Percentiles rank a stretch among this genome's conserved stretches.
phyloP scores from a whole-genome alignment of 768 basidiomycete species.

The Leccinellum luteum region DNA sequence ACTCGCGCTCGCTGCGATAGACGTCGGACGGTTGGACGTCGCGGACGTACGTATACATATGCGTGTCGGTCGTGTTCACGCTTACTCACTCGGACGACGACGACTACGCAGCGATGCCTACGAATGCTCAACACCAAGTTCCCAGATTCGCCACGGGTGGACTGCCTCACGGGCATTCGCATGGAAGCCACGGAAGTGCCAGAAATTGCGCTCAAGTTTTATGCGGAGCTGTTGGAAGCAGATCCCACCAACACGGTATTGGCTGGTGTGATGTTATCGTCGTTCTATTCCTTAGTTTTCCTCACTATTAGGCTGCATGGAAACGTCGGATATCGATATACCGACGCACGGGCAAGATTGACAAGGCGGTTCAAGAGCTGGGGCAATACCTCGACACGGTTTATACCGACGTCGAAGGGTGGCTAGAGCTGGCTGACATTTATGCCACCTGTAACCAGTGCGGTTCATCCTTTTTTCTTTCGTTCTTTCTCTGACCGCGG shows the following conservation, averaged over 20 bases:
- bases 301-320: conserved; percentile 56
- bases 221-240: conserved; percentile 54
- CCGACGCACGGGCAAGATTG: conserved; percentile 55
- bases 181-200: conserved; percentile 66
- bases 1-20: conserved; percentile 72
- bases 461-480: conserved; percentile 19
- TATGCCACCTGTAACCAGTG: conserved; percentile 76
- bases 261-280: conserved; percentile 3
- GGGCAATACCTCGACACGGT: conserved; percentile 77
- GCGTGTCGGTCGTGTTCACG: conserved; percentile 2
- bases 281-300: not conserved
- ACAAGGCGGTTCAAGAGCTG: conserved; percentile 70
- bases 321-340: conserved; percentile 80
- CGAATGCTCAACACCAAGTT: conserved; percentile 63
- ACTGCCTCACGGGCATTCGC: conserved; percentile 73
- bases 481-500: not conserved
- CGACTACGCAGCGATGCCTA: conserved; percentile 36
- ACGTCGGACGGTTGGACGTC: conserved; percentile 66
- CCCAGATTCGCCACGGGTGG: conserved; percentile 75
- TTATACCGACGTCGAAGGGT: conserved; percentile 85
- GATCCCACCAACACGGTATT: conserved; percentile 74
- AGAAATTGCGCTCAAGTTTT: conserved; percentile 59
- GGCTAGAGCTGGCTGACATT: conserved; percentile 82
- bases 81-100: not conserved
- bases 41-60: conserved; percentile 58